A percentile compares a stretch with the other conserved stretches of the same genome.
phyloP scores from a whole-genome alignment of 495 filamentous ascomycete genomes.

The Penicillium turbatum region DNA sequence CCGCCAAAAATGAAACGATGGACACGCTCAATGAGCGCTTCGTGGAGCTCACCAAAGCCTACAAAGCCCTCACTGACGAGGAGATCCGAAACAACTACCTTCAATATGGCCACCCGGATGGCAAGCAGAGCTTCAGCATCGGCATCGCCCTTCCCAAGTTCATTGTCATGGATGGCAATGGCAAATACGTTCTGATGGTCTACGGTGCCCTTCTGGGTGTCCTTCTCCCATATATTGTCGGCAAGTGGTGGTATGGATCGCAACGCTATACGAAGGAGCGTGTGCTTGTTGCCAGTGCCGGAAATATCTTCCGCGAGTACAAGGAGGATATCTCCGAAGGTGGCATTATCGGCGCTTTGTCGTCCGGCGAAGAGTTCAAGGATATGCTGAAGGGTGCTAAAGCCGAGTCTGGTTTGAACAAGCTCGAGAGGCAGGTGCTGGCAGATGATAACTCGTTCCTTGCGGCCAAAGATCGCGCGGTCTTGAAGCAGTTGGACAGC shows the following conservation, averaged over 20 bases:
- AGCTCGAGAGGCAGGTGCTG: conserved; percentile 73
- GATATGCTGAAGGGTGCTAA: conserved; percentile 66
- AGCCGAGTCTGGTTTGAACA: conserved; percentile 69
- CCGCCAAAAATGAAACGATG: conserved; percentile 80
- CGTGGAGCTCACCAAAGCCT: conserved; percentile 93
- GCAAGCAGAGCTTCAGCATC: conserved; percentile 96
- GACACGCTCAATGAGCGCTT: conserved; percentile 82
- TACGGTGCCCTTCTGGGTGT: conserved; percentile 86
- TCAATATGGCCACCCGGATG: conserved; percentile 93
- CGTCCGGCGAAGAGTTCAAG: conserved; percentile 76
- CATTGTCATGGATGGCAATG: conserved; percentile 87
- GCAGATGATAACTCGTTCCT: conserved; percentile 50
- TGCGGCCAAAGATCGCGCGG: conserved; percentile 53
- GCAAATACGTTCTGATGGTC: conserved; percentile 88
- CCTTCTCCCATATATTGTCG: conserved; percentile 86
- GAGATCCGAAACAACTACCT: conserved; percentile 95
- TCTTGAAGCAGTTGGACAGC: conserved; percentile 67
- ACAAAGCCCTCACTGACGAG: conserved; percentile 95
- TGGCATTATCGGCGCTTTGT: conserved; percentile 73
- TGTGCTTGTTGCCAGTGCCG: conserved; percentile 85
- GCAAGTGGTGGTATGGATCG: conserved; percentile 98
- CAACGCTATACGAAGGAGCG: conserved; percentile 87
- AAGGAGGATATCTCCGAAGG: conserved; percentile 75
- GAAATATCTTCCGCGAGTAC: conserved; percentile 89
- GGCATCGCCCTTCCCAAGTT: conserved; percentile 93